Conservation (phyloP, 2,329 filamentous ascomycete species). For the Furcasterigmium sp. region DNA sequence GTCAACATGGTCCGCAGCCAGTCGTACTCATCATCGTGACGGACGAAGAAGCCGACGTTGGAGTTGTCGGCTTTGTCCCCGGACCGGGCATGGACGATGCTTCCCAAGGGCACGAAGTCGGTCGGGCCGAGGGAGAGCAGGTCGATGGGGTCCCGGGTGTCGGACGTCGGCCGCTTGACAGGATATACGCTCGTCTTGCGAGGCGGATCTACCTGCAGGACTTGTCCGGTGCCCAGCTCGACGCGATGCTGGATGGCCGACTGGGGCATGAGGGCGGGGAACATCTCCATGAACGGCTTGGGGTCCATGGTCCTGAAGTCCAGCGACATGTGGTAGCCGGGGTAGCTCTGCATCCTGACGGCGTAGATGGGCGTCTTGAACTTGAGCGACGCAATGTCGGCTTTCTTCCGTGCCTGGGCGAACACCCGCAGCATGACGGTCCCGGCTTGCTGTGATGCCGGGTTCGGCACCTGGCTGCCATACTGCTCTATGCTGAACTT, state of each 20-base stretch:
- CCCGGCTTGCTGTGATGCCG: slow-evolving; percentile 16
- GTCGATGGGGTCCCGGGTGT: slow-evolving; percentile 4
- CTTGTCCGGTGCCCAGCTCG: background rate
- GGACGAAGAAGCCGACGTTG: slow-evolving; percentile 35
- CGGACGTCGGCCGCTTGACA: slow-evolving; percentile 5
- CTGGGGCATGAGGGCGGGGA: slow-evolving; percentile 26
- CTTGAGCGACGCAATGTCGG: slow-evolving; percentile 13
- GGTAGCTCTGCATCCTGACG: slow-evolving; percentile 33
- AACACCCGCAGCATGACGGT: slow-evolving; percentile 17
- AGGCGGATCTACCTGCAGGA: background rate
- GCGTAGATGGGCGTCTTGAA: slow-evolving; percentile 28
- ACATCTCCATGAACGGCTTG: slow-evolving; percentile 37
- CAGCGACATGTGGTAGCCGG: slow-evolving; percentile 36
- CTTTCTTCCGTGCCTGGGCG: slow-evolving; percentile 18
- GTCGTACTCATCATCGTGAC: slow-evolving; percentile 29
- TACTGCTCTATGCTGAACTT: slow-evolving; percentile 26
- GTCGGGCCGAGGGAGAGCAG: slow-evolving; percentile 4
- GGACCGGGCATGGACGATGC: slow-evolving; percentile 27
- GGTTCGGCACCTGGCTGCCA: slow-evolving; percentile 12
- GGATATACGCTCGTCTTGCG: slow-evolving; percentile 1
- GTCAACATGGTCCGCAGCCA: slow-evolving; percentile 32
- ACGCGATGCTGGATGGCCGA: slow-evolving; percentile 21
- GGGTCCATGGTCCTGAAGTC: slow-evolving; percentile 37
- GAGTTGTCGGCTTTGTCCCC: slow-evolving; percentile 32
- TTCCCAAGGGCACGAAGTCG: slow-evolving; percentile 18